Base-by-base conservation (phyloP, 1,284 basidiomycete species). In the Laetiporus sulphureus region DNA sequence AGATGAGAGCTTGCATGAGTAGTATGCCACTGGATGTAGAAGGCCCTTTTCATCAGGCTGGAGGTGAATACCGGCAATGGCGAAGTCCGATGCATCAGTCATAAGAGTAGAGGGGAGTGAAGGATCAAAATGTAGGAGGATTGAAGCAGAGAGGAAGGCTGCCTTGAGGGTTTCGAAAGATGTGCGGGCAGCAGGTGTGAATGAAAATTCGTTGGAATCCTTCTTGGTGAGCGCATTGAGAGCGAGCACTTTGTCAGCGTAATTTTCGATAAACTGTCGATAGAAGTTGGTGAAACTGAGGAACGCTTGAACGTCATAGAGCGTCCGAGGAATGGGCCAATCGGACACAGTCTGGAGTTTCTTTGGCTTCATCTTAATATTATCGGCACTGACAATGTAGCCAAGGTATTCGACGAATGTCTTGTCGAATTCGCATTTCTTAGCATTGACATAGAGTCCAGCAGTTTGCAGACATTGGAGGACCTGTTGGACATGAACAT, bases 221-320 rank as follows among this genome's bases (percentile, higher is more conserved):
- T 60, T 55, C 6, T 43, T 40, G 1, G 50, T 56, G 0, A 63
- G 45, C 1, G 43, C 32, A 18, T 40, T 41, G 0, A 73, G 42
- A 1, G 59, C 60, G 2, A 16, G 13, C 1, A 56, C 59, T 16
- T 65, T 53, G 2, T 53, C 35, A 0, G 65, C 51, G 44, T 60
- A 73, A 6, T 56, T 46, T 5, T 53, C 16, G 12, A 74, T 63
- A 41, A 73, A 74, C 0, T 54, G 34, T 0, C 62, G 25, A 36
- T 72, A 73, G 49, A 65, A 71, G 47, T 65, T 67, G 3, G 55
- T 47, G 25, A 73, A 63, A 4, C 68, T 68, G 0, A 72, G 39
- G 48, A 73, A 71, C 0, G 27, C 33, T 32, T 58, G 48, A 5
- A 65, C 36, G 8, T 60, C 49, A 4, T 53, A 53, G 2, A 62